These are phyloP conservation scores for Schwanniomyces polymorphus DNA, from an alignment of 805 yeast genomes.

Conservation along the genomic window DNA sequence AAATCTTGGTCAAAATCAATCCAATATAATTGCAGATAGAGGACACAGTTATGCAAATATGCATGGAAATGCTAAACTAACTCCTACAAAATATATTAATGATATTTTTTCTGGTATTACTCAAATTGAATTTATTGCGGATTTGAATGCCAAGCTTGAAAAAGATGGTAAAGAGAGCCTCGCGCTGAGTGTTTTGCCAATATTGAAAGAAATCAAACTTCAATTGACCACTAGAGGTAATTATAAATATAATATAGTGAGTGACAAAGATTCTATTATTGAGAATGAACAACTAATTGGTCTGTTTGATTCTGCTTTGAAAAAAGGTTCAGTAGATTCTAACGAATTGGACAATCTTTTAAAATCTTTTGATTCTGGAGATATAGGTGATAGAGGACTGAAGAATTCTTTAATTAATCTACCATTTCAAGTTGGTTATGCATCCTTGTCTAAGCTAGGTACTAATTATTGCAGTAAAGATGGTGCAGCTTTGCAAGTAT, in stretches of 20 bases:
- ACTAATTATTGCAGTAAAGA: constrained; percentile 67
- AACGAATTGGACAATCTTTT: constrained; percentile 16
- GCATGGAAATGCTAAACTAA: constrained; percentile 62
- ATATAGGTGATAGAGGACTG: constrained; percentile 10
- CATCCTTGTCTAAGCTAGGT: constrained; percentile 68
- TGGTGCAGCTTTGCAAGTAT: constrained; percentile 81
- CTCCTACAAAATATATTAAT: constrained; percentile 56
- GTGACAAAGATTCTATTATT: constrained; percentile 45
- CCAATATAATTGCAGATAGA: constrained; percentile 76
- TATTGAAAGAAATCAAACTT: constrained; percentile 52
- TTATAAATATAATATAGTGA: constrained; percentile 57
- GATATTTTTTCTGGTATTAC: constrained; percentile 74
- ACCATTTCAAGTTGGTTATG: constrained; percentile 87
- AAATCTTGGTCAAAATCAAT: constrained; percentile 71
- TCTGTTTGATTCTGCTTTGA: constrained; percentile 28
- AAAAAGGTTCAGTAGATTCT: constrained; percentile 1
- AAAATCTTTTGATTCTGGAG: constrained; percentile 11
- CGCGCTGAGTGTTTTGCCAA: constrained; percentile 58
- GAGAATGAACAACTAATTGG: constrained; percentile 35
- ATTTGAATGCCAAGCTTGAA: constrained; percentile 53
- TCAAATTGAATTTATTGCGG: constrained; percentile 70
- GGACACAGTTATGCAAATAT: constrained; percentile 85
- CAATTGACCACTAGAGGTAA: constrained; percentile 37
- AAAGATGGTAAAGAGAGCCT: constrained; percentile 32
- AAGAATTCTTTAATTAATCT: constrained; percentile 55